phyloP scores from a whole-genome alignment of 495 filamentous ascomycete genomes.

The Annulohypoxylon bovei region DNA sequence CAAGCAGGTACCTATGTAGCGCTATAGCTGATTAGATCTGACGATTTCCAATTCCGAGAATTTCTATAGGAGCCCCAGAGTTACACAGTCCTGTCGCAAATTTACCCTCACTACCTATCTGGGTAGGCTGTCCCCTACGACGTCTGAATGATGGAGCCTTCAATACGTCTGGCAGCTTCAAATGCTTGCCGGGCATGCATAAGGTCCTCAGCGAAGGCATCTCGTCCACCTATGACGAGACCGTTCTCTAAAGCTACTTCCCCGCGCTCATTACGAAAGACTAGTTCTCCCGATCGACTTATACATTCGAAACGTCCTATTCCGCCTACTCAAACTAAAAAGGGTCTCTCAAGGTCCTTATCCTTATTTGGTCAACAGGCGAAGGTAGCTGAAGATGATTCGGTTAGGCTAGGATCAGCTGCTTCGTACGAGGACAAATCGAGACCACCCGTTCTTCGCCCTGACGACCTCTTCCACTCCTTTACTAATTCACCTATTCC shows the following conservation, averaged over 20 bases:
- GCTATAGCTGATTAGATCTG: neutral
- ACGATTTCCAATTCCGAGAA: slow-evolving; percentile 14
- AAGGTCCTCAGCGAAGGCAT: slow-evolving; percentile 29
- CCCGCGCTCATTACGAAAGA: slow-evolving; percentile 18
- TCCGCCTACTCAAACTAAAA: neutral
- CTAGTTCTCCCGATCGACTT: slow-evolving; percentile 8
- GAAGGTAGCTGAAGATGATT: slow-evolving; percentile 25
- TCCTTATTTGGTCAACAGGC: slow-evolving; percentile 41
- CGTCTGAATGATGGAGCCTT: slow-evolving; percentile 38
- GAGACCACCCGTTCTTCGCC: slow-evolving; percentile 66
- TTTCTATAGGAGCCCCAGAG: slow-evolving; percentile 7
- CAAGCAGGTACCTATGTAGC: neutral
- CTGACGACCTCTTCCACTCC: slow-evolving; percentile 90
- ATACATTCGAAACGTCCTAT: slow-evolving; percentile 18
- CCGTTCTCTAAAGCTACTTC: slow-evolving; percentile 39
- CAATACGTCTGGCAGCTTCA: slow-evolving; percentile 39
- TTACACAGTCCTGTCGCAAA: slow-evolving; percentile 25
- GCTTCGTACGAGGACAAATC: slow-evolving; percentile 40
- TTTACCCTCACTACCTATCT: slow-evolving; percentile 14
- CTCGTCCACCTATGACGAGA: slow-evolving; percentile 28
- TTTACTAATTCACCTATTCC: slow-evolving; percentile 88
- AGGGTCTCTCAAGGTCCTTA: slow-evolving; percentile 30
- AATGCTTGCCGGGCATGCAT: slow-evolving; percentile 42
- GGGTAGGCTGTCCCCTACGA: neutral
- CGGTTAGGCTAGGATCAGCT: slow-evolving; percentile 22